Percentiles rank a stretch among this genome's conserved stretches.
phyloP scores from a whole-genome alignment of 345 rosid species.

The Eucalyptus dawsonii region DNA sequence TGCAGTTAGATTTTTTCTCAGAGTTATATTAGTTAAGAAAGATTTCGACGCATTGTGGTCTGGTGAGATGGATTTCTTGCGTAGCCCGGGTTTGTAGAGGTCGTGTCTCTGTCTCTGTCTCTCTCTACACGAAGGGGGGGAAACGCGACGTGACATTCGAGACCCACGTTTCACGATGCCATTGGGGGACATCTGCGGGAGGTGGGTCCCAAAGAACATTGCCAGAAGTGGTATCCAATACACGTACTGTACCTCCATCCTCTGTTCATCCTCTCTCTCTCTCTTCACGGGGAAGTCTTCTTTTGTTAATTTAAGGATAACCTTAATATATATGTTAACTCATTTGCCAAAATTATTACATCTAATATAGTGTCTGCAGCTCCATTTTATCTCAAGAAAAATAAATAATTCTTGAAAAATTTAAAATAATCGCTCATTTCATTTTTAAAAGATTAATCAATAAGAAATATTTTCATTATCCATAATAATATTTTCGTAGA shows the following conservation, averaged over 20 bases:
- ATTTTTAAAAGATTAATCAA: neutral
- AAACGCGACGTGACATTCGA: slow-evolving; percentile 1
- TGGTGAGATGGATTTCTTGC: neutral
- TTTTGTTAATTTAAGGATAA: neutral
- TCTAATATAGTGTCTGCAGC: neutral
- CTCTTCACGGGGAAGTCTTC: neutral
- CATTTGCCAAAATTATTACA: neutral
- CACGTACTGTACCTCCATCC: neutral
- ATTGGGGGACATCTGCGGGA: neutral
- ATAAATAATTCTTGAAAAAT: neutral
- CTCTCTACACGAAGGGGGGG: neutral
- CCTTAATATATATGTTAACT: neutral
- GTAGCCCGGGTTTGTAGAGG: neutral
- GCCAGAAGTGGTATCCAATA: neutral
- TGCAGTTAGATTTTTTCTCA: neutral
- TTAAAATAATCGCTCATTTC: neutral
- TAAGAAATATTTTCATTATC: neutral
- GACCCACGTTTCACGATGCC: neutral
- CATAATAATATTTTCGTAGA: neutral
- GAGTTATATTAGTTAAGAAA: neutral
- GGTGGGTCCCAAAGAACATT: neutral
- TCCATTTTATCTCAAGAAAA: no score
- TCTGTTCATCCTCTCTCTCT: neutral
- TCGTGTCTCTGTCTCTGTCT: neutral
- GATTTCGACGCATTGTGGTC: neutral